Evolutionary conservation across 495 filamentous ascomycete species (phyloP).

Genomic region (Trichoderma virens): DNA sequence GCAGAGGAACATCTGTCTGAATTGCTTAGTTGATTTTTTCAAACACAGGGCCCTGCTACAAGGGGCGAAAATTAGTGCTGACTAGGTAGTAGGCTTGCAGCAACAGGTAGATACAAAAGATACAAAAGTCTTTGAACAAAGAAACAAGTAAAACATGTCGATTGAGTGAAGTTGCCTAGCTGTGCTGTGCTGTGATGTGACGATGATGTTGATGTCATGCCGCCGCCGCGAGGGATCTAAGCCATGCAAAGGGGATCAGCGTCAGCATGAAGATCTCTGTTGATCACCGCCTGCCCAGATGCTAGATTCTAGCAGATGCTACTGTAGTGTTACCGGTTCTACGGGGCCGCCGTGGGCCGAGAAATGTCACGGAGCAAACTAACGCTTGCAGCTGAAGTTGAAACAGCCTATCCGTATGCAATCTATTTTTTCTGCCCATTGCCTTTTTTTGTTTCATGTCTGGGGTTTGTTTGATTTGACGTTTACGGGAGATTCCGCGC

Average conservation of each 20-base stretch:
- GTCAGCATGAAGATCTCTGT: background rate
- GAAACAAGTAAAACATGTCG: background rate
- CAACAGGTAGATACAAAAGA: background rate
- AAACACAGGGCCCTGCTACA: background rate
- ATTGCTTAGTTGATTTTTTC: background rate
- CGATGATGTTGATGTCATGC: no score
- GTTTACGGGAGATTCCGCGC: no score
- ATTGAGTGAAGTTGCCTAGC: background rate
- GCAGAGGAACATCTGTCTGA: conserved; percentile 2
- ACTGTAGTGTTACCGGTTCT: background rate
- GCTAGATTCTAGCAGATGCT: background rate
- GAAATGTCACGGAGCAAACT: background rate
- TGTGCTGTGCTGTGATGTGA: background rate
- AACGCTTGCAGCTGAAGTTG: conserved; percentile 1
- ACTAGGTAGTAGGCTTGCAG: background rate
- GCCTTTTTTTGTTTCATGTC: background rate
- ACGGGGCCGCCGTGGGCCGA: background rate
- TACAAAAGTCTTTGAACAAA: background rate
- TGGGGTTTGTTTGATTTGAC: background rate
- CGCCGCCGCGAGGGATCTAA: background rate
- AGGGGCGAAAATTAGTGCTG: background rate
- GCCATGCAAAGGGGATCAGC: background rate
- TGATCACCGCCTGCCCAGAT: background rate
- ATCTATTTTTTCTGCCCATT: background rate
- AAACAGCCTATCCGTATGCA: background rate